Percentiles rank a stretch among this genome's conserved stretches.
Evolutionary conservation across 768 basidiomycete genomes (phyloP).

Genomic region (Panus rudis): DNA sequence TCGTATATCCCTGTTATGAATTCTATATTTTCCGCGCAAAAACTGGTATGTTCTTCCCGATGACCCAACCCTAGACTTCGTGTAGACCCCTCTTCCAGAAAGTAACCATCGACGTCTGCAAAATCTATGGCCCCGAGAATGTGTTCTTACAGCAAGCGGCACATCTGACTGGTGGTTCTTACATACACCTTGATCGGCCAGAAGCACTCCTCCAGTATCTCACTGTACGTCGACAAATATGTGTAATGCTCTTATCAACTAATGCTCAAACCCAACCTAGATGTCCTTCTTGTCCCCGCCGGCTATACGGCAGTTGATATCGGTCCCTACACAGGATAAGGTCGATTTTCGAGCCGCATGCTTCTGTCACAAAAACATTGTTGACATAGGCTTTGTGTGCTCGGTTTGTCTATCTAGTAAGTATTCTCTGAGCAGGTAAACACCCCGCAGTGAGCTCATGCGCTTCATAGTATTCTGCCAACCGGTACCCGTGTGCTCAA

Average conservation of each 20-base stretch:
- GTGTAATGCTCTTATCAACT: neutral
- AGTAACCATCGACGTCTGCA: slow-evolving; percentile 95
- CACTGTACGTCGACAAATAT: slow-evolving; percentile 40
- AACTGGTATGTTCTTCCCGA: slow-evolving; percentile 53
- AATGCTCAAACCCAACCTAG: slow-evolving; percentile 43
- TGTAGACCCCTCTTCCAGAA: slow-evolving; percentile 47
- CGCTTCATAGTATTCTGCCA: slow-evolving; percentile 75
- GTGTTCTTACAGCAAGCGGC: slow-evolving; percentile 97
- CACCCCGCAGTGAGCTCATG: neutral
- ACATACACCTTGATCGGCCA: slow-evolving; percentile 74
- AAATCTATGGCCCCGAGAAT: slow-evolving; percentile 81
- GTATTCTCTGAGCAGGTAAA: slow-evolving; percentile 23
- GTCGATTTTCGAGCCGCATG: slow-evolving; percentile 97
- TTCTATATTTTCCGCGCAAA: slow-evolving; percentile 97
- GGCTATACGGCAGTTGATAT: slow-evolving; percentile 66
- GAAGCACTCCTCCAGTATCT: slow-evolving; percentile 91
- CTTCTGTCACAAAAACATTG: slow-evolving; percentile 96
- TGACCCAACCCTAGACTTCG: slow-evolving; percentile 6
- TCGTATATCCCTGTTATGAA: slow-evolving; percentile 99
- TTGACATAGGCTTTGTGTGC: slow-evolving; percentile 96
- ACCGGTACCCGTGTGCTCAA: slow-evolving; percentile 89
- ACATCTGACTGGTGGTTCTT: slow-evolving; percentile 91
- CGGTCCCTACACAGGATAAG: slow-evolving; percentile 88
- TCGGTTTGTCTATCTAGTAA: slow-evolving; percentile 96
- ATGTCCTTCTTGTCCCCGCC: slow-evolving; percentile 77